phyloP scores from a whole-genome alignment of 164 flowering plant genomes.

The Aristolochia californica region DNA sequence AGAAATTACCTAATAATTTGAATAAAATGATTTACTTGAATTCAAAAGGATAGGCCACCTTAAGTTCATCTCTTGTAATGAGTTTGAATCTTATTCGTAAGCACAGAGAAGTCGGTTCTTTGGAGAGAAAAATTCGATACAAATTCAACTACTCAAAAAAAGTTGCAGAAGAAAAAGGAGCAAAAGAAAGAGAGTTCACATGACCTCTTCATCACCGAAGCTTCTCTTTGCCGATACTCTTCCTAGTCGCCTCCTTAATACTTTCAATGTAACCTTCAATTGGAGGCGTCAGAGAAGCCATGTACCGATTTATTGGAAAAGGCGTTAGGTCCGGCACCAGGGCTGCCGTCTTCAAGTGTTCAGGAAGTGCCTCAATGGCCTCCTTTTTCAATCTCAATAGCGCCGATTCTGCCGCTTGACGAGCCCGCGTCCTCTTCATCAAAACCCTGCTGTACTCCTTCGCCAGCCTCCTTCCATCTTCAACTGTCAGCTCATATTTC shows the following conservation, averaged over 20 bases:
- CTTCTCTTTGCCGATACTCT: constrained; percentile 39
- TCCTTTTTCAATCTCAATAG: constrained; percentile 58
- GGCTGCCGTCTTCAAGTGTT: constrained; percentile 49
- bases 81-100: no score
- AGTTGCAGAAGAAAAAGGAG: no score
- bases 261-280: constrained; percentile 79
- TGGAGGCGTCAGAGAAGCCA: constrained; percentile 90
- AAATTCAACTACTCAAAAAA: no score
- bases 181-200: neutral
- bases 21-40: no score
- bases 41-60: no score
- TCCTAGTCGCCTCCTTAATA: constrained; percentile 56
- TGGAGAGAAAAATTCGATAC: no score
- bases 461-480: constrained; percentile 77
- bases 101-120: no score
- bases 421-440: constrained; percentile 65
- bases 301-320: constrained; percentile 57
- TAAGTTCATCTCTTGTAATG: no score
- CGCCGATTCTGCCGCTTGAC: constrained; percentile 59
- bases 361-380: constrained; percentile 85
- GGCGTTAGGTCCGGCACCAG: constrained; percentile 71
- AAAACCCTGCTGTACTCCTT: constrained; percentile 80
- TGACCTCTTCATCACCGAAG: constrained; percentile 44
- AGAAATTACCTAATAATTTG: no score
- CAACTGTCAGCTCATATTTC: constrained; percentile 73